Evolutionary conservation across 1,284 basidiomycete genomes (phyloP), one percentile per base, ranked within the genome.

Genomic region (Sanghuangporus baumii): DNA sequence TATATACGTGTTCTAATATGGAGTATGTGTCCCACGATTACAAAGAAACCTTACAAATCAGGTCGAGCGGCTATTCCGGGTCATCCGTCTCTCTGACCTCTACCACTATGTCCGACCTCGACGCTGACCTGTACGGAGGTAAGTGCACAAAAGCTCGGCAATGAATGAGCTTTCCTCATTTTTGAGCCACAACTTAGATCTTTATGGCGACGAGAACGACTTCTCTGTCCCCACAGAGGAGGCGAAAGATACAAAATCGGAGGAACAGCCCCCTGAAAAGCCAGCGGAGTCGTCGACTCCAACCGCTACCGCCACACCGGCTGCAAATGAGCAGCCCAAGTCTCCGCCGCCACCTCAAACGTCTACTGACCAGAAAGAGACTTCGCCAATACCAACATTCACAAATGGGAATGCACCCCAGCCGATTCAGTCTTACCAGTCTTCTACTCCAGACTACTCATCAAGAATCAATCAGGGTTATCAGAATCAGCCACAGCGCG

Each of bases 111-210:
- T 86, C 88, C 66, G 88, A 91, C 78, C 86, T 91, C 72, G 90
- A 92, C 73, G 87, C 88, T 77, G 89, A 93, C 74, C 80, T 93
- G 65, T 93, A 93, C 70, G 90, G 89, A 70, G 89, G 89, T 88
- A 70, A 59, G 82, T 66, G 16, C 12, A 37, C 65, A 34, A 63
- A 51, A 43, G 31, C 7, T 48, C 20, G 26, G 18, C 18, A 46
- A 38, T 43, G 48, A 38, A 23, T 36, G 34, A 20, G 8, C 11
- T n/a, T 3, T 31, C 20, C 12, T n/a, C 36, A 36, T 14, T 12
- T n/a, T 41, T 2, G 34, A 41, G 57, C 64, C 62, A 55, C 71
- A n/a, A n/a, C 48, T 37, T 48, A 57, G 91, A 93, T 72, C 83
- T 93, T 50, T 93, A 93, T 72, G 90, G 87, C 56, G 88, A 91